Evolutionary conservation across 129 eudicot genomes (phyloP), one percentile per base, ranked within the genome.

Genomic region (Mikania micrantha): DNA sequence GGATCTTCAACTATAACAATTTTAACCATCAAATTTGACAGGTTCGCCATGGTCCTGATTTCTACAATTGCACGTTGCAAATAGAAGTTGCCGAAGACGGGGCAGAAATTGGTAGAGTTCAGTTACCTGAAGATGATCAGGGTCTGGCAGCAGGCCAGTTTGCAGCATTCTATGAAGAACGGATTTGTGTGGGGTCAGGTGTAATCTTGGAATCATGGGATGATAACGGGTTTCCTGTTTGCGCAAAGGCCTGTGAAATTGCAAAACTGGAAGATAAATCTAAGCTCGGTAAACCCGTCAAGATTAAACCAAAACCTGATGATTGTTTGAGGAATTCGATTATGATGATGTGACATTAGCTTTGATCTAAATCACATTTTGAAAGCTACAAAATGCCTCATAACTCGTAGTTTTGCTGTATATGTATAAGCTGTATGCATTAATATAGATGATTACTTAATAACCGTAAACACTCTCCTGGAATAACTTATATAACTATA

Each of bases 81-180:
- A 59, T 94, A 59, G 88, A 87, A 85, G 36, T 39, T 29, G 75
- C 71, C 40, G 87, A 77, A 58, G 38, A 78, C 40, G 75, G 85
- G 27, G 42, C 78, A 1, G 90, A 82, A 28, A 82, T 89, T 52
- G 99, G 82, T 7, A 82, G 77, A 35, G 99, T 94, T 16, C 88
- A 75, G 49, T 74, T 94, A 69, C 78, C 83, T 11, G 83, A 83
- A 78, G 97, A 94, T 40, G 99, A 94, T 84, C 99, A 94, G 75
- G 97, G 99, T 40, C 83, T 94, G 65, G 99, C 99, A 44, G 99
- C 99, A 2, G 99, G 97, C 15, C 99, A 94, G 63, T 94, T 84
- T 80, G 95, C 95, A 25, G 99, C 97, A 13, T 94, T 94, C 71
- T 94, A 94, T 54, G 69, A 85, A 8, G 84, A 50, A 28, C 67